Evolutionary conservation across 2,329 filamentous ascomycete species (phyloP).

Genomic region (Phoma herbarum): DNA sequence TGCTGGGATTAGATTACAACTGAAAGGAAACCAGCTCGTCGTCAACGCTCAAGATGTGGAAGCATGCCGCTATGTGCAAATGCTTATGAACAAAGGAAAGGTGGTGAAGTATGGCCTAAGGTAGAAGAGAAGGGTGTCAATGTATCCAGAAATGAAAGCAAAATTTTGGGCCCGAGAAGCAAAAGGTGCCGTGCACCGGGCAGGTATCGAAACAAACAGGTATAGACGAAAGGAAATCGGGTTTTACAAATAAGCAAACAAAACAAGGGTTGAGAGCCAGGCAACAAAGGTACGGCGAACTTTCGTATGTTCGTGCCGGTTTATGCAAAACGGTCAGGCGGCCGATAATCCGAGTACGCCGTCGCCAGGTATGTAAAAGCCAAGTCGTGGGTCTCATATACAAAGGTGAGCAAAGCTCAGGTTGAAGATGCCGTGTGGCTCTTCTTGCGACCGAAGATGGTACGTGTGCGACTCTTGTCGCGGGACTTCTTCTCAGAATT

Average conservation of each 20-base stretch:
- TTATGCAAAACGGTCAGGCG: slow-evolving; percentile 42
- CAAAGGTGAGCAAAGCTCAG: slow-evolving; percentile 24
- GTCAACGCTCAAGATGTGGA: slow-evolving; percentile 20
- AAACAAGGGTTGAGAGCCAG: background rate
- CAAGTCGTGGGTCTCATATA: slow-evolving; percentile 48
- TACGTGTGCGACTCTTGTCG: slow-evolving; percentile 78
- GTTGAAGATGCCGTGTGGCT: slow-evolving; percentile 36
- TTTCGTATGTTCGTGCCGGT: slow-evolving; percentile 25
- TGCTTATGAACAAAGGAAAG: slow-evolving; percentile 16
- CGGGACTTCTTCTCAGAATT: slow-evolving; percentile 68
- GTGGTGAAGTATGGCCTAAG: background rate
- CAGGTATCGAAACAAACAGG: slow-evolving; percentile 33
- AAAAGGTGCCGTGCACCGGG: slow-evolving; percentile 34
- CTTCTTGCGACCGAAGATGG: slow-evolving; percentile 74
- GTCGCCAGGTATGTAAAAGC: slow-evolving; percentile 41
- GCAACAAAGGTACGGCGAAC: slow-evolving; percentile 13
- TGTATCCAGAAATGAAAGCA: slow-evolving; percentile 22
- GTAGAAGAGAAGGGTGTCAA: background rate
- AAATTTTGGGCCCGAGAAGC: slow-evolving; percentile 28
- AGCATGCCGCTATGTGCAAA: slow-evolving; percentile 14
- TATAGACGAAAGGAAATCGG: slow-evolving; percentile 26
- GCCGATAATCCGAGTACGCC: slow-evolving; percentile 43
- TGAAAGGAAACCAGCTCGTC: slow-evolving; percentile 19
- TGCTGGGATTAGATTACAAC: slow-evolving; percentile 19
- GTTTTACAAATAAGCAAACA: slow-evolving; percentile 8